phyloP scores from a whole-genome alignment of 768 basidiomycete species.

The Collybia nuda region DNA sequence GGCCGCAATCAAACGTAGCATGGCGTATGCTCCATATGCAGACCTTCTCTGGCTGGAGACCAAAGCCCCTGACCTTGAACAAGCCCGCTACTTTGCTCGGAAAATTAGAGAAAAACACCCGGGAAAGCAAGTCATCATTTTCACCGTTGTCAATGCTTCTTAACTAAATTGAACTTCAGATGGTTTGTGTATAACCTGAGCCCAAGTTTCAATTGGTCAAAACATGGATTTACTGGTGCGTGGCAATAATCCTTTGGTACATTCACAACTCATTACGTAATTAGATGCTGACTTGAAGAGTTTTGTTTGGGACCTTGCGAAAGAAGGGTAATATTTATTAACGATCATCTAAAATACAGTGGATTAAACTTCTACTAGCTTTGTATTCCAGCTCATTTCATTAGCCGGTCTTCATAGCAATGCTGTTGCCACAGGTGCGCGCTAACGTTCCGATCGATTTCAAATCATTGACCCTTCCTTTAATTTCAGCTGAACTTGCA shows the following conservation, averaged over 20 bases:
- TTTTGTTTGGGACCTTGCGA: slow-evolving; percentile 88
- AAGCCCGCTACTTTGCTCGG: slow-evolving; percentile 77
- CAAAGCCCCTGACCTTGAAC: slow-evolving; percentile 78
- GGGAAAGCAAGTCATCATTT: slow-evolving; percentile 50
- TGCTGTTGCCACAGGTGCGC: slow-evolving; percentile 69
- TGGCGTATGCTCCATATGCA: slow-evolving; percentile 81
- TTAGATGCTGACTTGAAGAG: slow-evolving; percentile 73
- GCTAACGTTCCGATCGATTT: slow-evolving; percentile 13
- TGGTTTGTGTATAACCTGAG: slow-evolving; percentile 93
- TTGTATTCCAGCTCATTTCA: slow-evolving; percentile 87
- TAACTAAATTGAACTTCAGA: slow-evolving; percentile 31
- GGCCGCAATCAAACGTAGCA: slow-evolving; percentile 79
- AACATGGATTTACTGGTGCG: slow-evolving; percentile 72
- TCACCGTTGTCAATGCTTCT: neutral
- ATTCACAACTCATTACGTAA: neutral
- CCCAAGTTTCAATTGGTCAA: slow-evolving; percentile 93
- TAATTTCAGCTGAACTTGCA: slow-evolving; percentile 68
- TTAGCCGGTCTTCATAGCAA: slow-evolving; percentile 88
- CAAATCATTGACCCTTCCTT: no score
- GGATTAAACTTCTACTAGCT: slow-evolving; percentile 41
- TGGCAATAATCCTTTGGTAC: neutral
- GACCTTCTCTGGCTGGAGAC: slow-evolving; percentile 95
- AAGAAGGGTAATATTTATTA: slow-evolving; percentile 65
- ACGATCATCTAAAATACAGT: neutral
- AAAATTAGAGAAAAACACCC: slow-evolving; percentile 73